Conservation (phyloP, 2,329 filamentous ascomycete genomes). For the Colletotrichum camelliae region DNA sequence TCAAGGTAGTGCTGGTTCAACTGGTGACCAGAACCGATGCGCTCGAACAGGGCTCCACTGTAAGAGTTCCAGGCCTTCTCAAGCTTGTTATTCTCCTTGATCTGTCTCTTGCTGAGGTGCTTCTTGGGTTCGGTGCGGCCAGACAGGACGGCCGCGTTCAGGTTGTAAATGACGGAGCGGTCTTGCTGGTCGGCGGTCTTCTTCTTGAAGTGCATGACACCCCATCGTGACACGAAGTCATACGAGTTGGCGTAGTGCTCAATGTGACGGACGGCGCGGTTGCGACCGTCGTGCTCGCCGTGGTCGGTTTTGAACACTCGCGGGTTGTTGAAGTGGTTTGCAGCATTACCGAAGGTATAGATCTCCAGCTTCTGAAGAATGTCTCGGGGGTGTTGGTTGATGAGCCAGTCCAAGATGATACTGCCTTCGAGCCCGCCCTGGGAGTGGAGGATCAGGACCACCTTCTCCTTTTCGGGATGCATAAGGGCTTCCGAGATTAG, state of each 20-base stretch:
- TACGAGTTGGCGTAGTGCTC: conserved; percentile 80
- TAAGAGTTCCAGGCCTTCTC: conserved; percentile 57
- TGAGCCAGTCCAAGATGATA: conserved; percentile 77
- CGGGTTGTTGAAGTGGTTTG: conserved; percentile 84
- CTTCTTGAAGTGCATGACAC: conserved; percentile 68
- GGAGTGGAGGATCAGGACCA: conserved; percentile 77
- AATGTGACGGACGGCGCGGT: conserved; percentile 69
- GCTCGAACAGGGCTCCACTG: conserved; percentile 65
- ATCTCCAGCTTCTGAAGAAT: conserved; percentile 74
- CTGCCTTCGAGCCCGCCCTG: conserved; percentile 79
- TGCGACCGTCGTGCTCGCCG: conserved; percentile 33
- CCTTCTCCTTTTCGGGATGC: conserved; percentile 66
- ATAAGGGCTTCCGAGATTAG: conserved; percentile 69
- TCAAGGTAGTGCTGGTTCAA: conserved; percentile 67
- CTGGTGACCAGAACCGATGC: conserved; percentile 60
- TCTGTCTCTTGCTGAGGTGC: background rate
- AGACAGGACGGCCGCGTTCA: background rate
- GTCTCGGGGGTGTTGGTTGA: conserved; percentile 72
- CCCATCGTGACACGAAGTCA: conserved; percentile 78
- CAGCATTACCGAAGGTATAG: conserved; percentile 79
- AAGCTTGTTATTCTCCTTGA: background rate
- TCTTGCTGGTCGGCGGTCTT: conserved; percentile 33
- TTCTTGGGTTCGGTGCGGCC: conserved; percentile 33
- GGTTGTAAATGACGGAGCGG: conserved; percentile 32
- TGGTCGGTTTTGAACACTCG: conserved; percentile 49